A percentile compares a stretch with the other conserved stretches of the same genome.
phyloP scores from a whole-genome alignment of 2,329 filamentous ascomycete genomes.

The Alternaria gansuensis region DNA sequence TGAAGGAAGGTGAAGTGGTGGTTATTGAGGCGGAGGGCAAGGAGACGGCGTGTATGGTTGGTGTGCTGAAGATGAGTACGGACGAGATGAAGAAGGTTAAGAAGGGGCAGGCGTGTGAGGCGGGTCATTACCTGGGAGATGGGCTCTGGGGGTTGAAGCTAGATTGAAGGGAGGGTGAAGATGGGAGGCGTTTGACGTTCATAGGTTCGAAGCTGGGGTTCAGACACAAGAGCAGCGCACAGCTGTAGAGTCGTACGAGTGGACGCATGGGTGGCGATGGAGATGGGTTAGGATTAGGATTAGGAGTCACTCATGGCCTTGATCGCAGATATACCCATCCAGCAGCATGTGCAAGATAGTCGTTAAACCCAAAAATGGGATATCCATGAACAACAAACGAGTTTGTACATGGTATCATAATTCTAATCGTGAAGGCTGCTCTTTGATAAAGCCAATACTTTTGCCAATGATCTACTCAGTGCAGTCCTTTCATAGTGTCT shows the following conservation, averaged over 20 bases:
- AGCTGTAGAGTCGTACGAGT: not conserved
- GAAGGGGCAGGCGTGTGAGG: constrained; percentile 93
- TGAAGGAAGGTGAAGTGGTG: constrained; percentile 83
- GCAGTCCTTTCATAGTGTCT: constrained; percentile 28
- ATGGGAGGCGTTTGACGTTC: not conserved
- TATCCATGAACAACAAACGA: constrained; percentile 6
- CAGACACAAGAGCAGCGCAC: not conserved
- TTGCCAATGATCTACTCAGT: not conserved
- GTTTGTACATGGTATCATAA: constrained; percentile 44
- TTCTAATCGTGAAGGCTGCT: constrained; percentile 30
- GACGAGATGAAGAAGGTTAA: constrained; percentile 92
- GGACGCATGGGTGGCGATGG: not conserved
- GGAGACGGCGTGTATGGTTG: constrained; percentile 87
- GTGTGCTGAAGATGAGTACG: constrained; percentile 82
- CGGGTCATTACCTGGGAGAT: constrained; percentile 92
- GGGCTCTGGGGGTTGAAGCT: constrained; percentile 82
- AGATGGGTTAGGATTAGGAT: not conserved
- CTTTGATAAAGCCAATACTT: not conserved
- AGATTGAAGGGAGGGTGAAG: constrained; percentile 54
- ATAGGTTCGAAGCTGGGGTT: not conserved
- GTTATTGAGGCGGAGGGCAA: constrained; percentile 94
- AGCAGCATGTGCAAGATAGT: constrained; percentile 2
- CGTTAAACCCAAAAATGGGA: not conserved
- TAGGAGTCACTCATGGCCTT: not conserved
- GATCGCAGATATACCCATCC: not conserved